These are phyloP conservation scores for Coriaria nepalensis DNA, from an alignment of 306 rosid species.

Conservation along the genomic window DNA sequence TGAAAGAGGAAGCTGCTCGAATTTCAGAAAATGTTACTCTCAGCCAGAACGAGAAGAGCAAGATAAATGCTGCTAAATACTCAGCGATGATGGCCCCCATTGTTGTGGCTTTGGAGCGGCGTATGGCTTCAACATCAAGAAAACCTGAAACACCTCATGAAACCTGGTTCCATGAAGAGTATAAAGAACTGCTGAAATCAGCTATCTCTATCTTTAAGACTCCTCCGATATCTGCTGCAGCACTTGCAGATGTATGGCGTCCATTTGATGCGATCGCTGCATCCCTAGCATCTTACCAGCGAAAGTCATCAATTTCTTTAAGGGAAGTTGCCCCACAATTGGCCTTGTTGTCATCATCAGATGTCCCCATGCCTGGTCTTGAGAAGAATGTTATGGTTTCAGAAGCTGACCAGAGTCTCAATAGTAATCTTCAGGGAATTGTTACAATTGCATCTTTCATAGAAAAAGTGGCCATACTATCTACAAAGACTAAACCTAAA, in stretches of 20 bases:
- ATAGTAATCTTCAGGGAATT: constrained; percentile 46
- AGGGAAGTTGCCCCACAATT: constrained; percentile 81
- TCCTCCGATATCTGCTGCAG: constrained; percentile 67
- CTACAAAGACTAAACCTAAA: constrained; percentile 96
- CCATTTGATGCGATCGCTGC: constrained; percentile 85
- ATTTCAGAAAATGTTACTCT: constrained; percentile 86
- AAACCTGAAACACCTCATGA: constrained; percentile 96
- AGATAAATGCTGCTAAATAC: constrained; percentile 88
- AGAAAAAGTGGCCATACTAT: constrained; percentile 64
- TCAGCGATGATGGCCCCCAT: constrained; percentile 99
- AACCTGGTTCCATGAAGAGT: constrained; percentile 87
- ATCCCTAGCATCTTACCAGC: constrained; percentile 83
- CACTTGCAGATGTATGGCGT: constrained; percentile 78
- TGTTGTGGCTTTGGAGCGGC: constrained; percentile 92
- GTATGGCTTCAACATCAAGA: constrained; percentile 85
- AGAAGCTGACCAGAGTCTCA: constrained; percentile 34
- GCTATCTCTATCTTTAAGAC: constrained; percentile 64
- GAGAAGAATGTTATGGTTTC: constrained; percentile 59
- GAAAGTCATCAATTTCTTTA: constrained; percentile 75
- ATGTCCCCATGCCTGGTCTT: constrained; percentile 96
- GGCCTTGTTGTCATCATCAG: constrained; percentile 67
- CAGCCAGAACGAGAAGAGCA: constrained; percentile 80
- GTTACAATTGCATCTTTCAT: constrained; percentile 76
- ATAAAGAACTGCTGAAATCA: constrained; percentile 54
- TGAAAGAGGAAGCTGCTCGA: constrained; percentile 88